Evolutionary conservation across 2,329 filamentous ascomycete species (phyloP).

Genomic region (Botrytis galanthina): DNA sequence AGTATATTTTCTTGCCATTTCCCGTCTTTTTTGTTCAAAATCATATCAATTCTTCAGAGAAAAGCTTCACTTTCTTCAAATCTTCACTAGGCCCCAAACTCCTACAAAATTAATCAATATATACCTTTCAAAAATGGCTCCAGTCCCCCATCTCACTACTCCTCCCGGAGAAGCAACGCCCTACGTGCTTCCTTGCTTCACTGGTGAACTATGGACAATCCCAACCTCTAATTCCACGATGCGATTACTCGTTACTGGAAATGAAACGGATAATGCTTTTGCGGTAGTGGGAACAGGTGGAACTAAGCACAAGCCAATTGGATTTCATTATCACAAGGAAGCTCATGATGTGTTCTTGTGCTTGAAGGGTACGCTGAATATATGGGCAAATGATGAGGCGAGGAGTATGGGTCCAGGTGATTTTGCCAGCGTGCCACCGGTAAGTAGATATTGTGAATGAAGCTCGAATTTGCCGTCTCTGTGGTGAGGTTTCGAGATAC

Average conservation of each 20-base stretch:
- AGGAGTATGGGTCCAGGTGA: conserved; percentile 54
- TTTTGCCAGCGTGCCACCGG: conserved; percentile 57
- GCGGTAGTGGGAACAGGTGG: conserved; percentile 33
- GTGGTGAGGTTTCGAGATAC: background rate
- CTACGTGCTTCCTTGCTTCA: conserved; percentile 30
- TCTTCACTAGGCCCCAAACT: background rate
- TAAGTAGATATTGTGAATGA: conserved; percentile 32
- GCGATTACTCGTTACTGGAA: conserved; percentile 33
- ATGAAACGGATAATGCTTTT: conserved; percentile 35
- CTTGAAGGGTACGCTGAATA: conserved; percentile 53
- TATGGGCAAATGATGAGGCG: conserved; percentile 58
- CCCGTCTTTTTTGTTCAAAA: background rate
- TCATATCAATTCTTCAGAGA: no score
- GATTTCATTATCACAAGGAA: conserved; percentile 56
- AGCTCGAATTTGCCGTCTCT: background rate
- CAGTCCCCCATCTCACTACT: conserved; percentile 5
- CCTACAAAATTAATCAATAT: background rate
- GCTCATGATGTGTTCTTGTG: conserved; percentile 58
- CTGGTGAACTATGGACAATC: conserved; percentile 34
- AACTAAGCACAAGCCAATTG: conserved; percentile 37
- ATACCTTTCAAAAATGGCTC: background rate
- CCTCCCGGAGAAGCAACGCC: conserved; percentile 12
- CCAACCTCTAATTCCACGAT: conserved; percentile 32
- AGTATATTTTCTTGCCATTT: background rate
- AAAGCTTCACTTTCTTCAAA: background rate